phyloP scores from a whole-genome alignment of 2,329 filamentous ascomycete species.

The Lasiodiplodia sp. region DNA sequence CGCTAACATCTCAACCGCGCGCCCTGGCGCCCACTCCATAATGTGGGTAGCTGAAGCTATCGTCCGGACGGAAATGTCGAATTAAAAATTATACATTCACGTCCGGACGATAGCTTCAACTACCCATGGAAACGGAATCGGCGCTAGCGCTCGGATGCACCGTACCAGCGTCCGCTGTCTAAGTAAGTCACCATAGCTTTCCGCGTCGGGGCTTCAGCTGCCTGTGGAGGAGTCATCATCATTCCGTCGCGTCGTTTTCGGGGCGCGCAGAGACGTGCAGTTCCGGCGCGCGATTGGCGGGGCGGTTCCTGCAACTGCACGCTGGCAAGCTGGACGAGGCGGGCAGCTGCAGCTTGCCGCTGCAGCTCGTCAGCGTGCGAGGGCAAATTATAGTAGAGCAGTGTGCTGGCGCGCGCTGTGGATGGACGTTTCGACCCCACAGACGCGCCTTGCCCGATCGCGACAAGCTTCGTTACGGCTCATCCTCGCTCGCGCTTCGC shows the following conservation, averaged over 20 bases:
- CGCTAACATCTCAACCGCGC: neutral
- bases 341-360: neutral
- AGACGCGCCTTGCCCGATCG: constrained; percentile 14
- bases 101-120: too few relatives aligned
- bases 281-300: neutral
- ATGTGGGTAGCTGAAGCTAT: too few relatives aligned
- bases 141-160: too few relatives aligned
- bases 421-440: neutral
- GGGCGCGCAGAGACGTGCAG: neutral
- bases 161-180: neutral
- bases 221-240: neutral
- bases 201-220: neutral
- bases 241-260: neutral
- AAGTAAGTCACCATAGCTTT: neutral
- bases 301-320: neutral
- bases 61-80: too few relatives aligned
- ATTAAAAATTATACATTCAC: too few relatives aligned
- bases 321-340: neutral
- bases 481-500: constrained; percentile 22
- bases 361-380: neutral
- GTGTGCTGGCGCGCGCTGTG: neutral
- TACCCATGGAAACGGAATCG: too few relatives aligned
- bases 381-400: neutral
- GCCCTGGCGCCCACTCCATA: too few relatives aligned
- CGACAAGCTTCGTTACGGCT: neutral